Evolutionary conservation across 2,329 filamentous ascomycete genomes (phyloP), one percentile per base, ranked within the genome.

Genomic region (Phaeoacremonium minimum): DNA sequence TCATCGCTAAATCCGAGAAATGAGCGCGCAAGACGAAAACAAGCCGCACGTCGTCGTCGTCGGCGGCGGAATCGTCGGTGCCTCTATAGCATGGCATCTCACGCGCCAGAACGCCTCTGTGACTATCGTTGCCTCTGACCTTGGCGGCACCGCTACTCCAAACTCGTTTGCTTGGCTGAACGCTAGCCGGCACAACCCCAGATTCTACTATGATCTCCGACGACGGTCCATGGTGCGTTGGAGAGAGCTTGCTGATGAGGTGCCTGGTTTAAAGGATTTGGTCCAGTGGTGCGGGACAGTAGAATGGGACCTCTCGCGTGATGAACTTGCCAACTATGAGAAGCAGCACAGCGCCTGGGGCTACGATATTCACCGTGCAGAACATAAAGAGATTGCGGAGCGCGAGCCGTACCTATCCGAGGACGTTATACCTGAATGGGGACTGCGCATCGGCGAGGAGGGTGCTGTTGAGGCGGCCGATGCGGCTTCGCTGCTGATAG

Each of bases 361-460:
- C 32, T 57, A 56, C 38, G 43, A 47, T 15, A 45, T 53, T 7
- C 33, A 41, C 15, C 46, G 47, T 11, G 40, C 52, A 9, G 37
- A 47, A 12, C 36, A 37, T 8, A 35, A 46, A 4, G 42, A 48
- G 20, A 47, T 49, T 9, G 33, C 32, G 9, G 43, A 39, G 11
- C 38, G 47, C 9, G 50, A 54, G 41, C 51, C 50, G 6, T n/a
- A 22, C 11, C 40, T 58, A 17, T 28, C 40, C 6, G 33, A 44
- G 4, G 28, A 30, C 11, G 20, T 8, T 7, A 13, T 41, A 12
- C 41, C 38, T 12, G 38, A 43, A 16, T 41, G 41, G 41, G 38
- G 32, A 6, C 29, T 43, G 53, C 91, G 84, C 11, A 90, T 57
- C 1, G 71, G 75, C 7, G 66, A 53, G 26, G 49, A 62, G 33